Base-by-base conservation (phyloP, 768 basidiomycete species). In the Mycena alexandri region DNA sequence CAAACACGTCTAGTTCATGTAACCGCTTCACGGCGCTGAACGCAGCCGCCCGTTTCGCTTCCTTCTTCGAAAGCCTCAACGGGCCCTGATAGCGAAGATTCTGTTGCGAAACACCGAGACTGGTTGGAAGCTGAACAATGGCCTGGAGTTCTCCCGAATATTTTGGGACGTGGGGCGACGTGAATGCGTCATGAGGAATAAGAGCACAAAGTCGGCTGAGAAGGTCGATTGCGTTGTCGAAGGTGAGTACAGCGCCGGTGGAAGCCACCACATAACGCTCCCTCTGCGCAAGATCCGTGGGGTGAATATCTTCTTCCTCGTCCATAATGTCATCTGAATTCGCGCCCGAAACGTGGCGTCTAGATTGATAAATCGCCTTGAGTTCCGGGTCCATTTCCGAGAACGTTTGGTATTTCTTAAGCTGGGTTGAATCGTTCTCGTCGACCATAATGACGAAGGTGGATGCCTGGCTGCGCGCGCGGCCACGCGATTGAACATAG, bases 401-500 rank as follows among this genome's bases (percentile, higher is more conserved):
- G 71, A 93, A 86, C 8, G 81, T 75, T 43, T 82, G 76, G 75
- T 95, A 95, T 60, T 85, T 85, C 22, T 82, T 81, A 2, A 90
- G 77, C 61, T 90, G 87, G 2, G 80, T 78, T 1, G 79, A 75
- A 53, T 90, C 84, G 55, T 87, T 86, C 65, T 90, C 80, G 67
- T 89, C 87, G 19, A 94, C 83, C 93, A 97, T 92, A 34, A 96
- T 84, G 48, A 96, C 82, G 71, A 93, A 96, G 2, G 88, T 90
- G 1, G 94, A 94, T 0, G 86, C 81, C 63, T 87, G 86, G 66
- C 89, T 91, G 51, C 95, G 84, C 0, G 95, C 95, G 14, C 95
- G 86, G 43, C 95, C 95, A 29, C 95, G 89, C 21, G 93, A 95
- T 76, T 97, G 95, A 46, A 96, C 87, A 71, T 96, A 96, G 54